phyloP scores from a whole-genome alignment of 768 basidiomycete species.

The Mycena albidolilacea region DNA sequence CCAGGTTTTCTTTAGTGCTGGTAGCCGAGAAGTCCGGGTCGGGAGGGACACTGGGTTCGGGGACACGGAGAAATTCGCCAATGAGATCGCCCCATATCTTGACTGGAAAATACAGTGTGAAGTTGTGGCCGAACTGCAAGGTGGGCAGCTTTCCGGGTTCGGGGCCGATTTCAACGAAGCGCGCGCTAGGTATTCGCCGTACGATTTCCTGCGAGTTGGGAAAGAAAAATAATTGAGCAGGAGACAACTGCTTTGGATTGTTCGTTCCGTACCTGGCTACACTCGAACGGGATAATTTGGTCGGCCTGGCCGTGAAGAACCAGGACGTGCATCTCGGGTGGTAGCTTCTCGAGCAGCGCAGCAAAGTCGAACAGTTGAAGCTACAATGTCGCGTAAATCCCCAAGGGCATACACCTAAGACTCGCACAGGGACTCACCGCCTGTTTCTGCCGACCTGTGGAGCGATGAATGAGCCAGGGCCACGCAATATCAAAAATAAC shows the following conservation, averaged over 20 bases:
- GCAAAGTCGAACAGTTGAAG: constrained; percentile 51
- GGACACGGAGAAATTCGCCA: constrained; percentile 46
- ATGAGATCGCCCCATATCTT: constrained; percentile 54
- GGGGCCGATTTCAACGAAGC: constrained; percentile 48
- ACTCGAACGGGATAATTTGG: constrained; percentile 52
- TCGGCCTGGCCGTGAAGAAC: constrained; percentile 60
- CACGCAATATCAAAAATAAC: not conserved
- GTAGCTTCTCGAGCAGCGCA: constrained; percentile 46
- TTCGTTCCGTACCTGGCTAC: constrained; percentile 45
- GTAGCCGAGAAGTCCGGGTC: not conserved
- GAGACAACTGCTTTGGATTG: not conserved
- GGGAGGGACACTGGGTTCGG: not conserved
- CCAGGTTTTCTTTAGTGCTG: not conserved
- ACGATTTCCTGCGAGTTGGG: constrained; percentile 46
- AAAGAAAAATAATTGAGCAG: not conserved
- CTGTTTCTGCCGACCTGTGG: constrained; percentile 37
- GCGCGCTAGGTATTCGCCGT: constrained; percentile 49
- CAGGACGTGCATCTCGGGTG: constrained; percentile 52
- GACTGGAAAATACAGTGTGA: constrained; percentile 56
- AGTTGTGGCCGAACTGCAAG: constrained; percentile 57
- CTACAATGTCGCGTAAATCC: constrained; percentile 31
- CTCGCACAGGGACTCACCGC: constrained; percentile 29
- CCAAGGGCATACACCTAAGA: not conserved
- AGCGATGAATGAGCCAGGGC: constrained; percentile 2
- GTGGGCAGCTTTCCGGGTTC: constrained; percentile 52